phyloP scores from a whole-genome alignment of 2,329 filamentous ascomycete species.

The Ceratocystis harringtonii region DNA sequence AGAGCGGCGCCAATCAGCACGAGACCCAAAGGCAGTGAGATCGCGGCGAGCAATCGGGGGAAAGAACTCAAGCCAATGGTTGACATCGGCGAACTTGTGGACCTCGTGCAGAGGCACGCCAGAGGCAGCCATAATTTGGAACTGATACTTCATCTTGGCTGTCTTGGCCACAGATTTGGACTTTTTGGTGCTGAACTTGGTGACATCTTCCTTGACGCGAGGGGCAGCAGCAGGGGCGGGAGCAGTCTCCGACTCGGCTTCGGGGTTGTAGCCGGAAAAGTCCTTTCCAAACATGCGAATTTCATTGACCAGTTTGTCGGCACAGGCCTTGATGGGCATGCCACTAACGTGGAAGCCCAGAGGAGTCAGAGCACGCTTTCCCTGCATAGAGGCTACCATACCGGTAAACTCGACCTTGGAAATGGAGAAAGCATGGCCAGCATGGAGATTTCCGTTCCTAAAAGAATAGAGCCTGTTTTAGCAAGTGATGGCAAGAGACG shows the following conservation, averaged over 20 bases:
- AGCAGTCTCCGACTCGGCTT: conserved; percentile 35
- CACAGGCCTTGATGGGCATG: conserved; percentile 95
- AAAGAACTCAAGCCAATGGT: conserved; percentile 85
- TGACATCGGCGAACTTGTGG: conserved; percentile 80
- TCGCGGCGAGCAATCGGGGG: conserved; percentile 40
- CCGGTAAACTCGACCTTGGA: conserved; percentile 87
- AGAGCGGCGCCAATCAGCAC: conserved; percentile 84
- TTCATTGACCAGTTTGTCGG: conserved; percentile 86
- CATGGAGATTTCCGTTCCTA: conserved; percentile 69
- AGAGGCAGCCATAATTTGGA: conserved; percentile 85
- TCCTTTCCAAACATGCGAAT: conserved; percentile 76
- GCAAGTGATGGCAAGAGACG: too few relatives aligned
- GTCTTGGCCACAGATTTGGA: conserved; percentile 82
- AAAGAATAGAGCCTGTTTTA: not conserved
- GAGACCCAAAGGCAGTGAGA: conserved; percentile 65
- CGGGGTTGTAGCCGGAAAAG: conserved; percentile 62
- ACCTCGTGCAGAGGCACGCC: conserved; percentile 82
- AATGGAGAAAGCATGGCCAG: conserved; percentile 81
- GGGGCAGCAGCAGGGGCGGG: conserved; percentile 39
- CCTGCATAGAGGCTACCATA: conserved; percentile 78
- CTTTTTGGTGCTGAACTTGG: conserved; percentile 87
- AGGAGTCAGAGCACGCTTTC: conserved; percentile 74
- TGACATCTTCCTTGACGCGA: conserved; percentile 62
- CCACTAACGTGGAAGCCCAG: conserved; percentile 87
- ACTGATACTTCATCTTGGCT: conserved; percentile 87